A percentile compares a stretch with the other conserved stretches of the same genome.
Conservation (phyloP, 1,284 basidiomycete genomes). For the Trichosporon coremiiforme region DNA sequence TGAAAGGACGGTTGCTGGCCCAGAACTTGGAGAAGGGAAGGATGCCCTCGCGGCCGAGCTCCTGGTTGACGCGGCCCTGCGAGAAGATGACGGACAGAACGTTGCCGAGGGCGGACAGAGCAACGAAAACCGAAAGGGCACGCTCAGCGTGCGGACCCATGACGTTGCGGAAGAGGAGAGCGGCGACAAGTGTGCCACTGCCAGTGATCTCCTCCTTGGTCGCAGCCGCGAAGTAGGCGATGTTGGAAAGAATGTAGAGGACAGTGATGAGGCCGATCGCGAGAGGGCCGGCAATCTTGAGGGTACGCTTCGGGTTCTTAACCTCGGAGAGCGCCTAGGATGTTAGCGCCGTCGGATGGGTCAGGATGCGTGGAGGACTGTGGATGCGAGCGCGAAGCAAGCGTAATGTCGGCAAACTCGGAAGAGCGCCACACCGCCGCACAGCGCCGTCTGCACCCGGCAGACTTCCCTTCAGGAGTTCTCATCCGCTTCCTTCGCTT, state of each 20-base stretch:
- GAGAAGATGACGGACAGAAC: constrained; percentile 56
- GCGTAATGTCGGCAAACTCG: too few relatives aligned
- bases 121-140: constrained; percentile 46
- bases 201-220: constrained; percentile 47
- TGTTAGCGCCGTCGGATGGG: neutral
- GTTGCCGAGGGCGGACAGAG: constrained; percentile 53
- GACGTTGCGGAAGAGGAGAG: constrained; percentile 31
- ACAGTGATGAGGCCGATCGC: constrained; percentile 42
- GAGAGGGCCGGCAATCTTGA: constrained; percentile 42
- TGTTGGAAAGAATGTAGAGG: constrained; percentile 45
- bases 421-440: neutral
- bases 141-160: constrained; percentile 22
- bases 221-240: constrained; percentile 57
- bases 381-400: too few relatives aligned
- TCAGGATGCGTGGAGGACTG: too few relatives aligned
- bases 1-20: constrained; percentile 46
- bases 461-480: too few relatives aligned
- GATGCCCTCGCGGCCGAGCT: constrained; percentile 52
- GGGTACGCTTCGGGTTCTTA: constrained; percentile 45
- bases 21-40: constrained; percentile 52
- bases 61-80: constrained; percentile 51
- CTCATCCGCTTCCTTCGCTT: too few relatives aligned
- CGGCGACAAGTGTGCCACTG: constrained; percentile 49
- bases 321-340: constrained; percentile 49
- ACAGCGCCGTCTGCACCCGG: too few relatives aligned